These are phyloP conservation scores for Oxyria digyna DNA, from an alignment of 148 eudicot genomes.

Conservation along the genomic window DNA sequence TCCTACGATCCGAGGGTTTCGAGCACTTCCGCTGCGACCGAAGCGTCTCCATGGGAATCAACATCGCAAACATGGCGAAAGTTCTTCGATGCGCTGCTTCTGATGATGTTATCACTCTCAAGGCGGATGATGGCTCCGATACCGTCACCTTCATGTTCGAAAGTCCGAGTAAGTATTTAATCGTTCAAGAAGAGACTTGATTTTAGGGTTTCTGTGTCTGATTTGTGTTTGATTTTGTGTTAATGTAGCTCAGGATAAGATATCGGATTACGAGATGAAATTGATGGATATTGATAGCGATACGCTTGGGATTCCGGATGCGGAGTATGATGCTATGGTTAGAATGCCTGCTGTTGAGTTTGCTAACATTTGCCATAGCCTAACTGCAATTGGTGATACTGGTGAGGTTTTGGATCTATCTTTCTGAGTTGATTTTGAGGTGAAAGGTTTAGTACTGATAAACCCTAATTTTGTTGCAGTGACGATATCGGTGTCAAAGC, in stretches of 20 bases:
- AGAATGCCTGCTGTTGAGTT: constrained; percentile 54
- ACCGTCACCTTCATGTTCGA: constrained; percentile 69
- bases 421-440: not conserved
- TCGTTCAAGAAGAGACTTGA: not conserved
- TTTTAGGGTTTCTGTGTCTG: constrained; percentile 4
- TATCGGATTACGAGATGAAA: constrained; percentile 65
- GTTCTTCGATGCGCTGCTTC: constrained; percentile 43
- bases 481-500: constrained; percentile 53
- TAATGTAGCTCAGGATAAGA: constrained; percentile 60
- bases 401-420: constrained; percentile 15
- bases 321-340: constrained; percentile 55
- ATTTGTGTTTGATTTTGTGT: constrained; percentile 3
- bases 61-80: constrained; percentile 39
- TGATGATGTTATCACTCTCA: constrained; percentile 54
- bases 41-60: constrained; percentile 50
- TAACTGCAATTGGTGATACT: constrained; percentile 51
- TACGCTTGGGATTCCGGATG: constrained; percentile 59
- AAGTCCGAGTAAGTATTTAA: constrained; percentile 32
- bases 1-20: constrained; percentile 55
- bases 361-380: constrained; percentile 39
- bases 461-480: constrained; percentile 14
- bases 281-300: constrained; percentile 71
- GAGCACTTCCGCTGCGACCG: constrained; percentile 69
- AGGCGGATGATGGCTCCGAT: constrained; percentile 53
- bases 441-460: too few relatives aligned